These are phyloP conservation scores for Actinomortierella ambigua DNA, from an alignment of 371 early-diverging fungal genomes.

Conservation along the genomic window DNA sequence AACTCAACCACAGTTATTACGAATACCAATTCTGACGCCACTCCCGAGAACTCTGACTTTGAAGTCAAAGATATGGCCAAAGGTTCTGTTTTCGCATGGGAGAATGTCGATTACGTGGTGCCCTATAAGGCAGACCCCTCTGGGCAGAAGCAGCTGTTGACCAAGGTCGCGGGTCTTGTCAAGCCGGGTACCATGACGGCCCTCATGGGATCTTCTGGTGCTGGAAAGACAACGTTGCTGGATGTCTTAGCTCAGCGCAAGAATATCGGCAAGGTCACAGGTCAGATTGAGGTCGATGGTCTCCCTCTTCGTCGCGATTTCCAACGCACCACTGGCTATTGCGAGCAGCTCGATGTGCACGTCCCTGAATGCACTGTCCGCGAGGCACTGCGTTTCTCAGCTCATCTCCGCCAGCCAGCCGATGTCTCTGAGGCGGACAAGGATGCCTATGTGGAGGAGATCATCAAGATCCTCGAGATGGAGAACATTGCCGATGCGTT, in stretches of 20 bases:
- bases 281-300: conserved; percentile 52
- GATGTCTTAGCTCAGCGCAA: conserved; percentile 83
- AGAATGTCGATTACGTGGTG: conserved; percentile 47
- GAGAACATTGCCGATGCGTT: conserved; percentile 63
- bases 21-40: background rate
- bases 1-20: conserved; percentile 11
- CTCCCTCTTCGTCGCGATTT: conserved; percentile 56
- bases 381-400: conserved; percentile 72
- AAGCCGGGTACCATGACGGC: conserved; percentile 77
- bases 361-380: conserved; percentile 65
- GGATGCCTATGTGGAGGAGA: conserved; percentile 70
- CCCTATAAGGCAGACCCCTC: conserved; percentile 40
- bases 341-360: conserved; percentile 85
- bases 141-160: conserved; percentile 48
- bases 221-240: conserved; percentile 88
- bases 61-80: conserved; percentile 41
- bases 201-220: conserved; percentile 85
- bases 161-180: conserved; percentile 48
- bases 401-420: conserved; percentile 69
- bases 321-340: conserved; percentile 78
- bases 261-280: conserved; percentile 75
- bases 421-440: conserved; percentile 65
- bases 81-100: conserved; percentile 50
- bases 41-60: conserved; percentile 13
- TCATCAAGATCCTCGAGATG: conserved; percentile 70